phyloP scores from a whole-genome alignment of 2,329 filamentous ascomycete genomes.

The Trichoderma guizhouense region DNA sequence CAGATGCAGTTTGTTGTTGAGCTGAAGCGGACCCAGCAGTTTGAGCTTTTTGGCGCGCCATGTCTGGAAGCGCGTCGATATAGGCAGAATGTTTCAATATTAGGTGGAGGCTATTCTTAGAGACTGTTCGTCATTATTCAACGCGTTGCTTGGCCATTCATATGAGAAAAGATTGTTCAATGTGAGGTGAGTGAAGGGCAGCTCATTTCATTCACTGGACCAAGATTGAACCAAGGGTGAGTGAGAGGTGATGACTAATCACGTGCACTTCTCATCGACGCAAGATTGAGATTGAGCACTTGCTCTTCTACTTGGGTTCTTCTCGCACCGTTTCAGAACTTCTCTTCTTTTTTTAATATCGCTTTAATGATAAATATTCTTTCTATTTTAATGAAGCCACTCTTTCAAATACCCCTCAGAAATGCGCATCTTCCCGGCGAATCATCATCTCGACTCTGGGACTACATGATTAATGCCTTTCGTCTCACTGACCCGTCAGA shows the following conservation, averaged over 20 bases:
- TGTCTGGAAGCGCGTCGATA: not conserved
- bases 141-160: not conserved
- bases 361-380: not conserved
- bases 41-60: constrained; percentile 12
- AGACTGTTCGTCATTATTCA: not conserved
- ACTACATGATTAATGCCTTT: not conserved
- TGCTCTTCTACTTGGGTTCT: not conserved
- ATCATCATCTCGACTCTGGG: not conserved
- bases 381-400: not conserved
- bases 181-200: not conserved
- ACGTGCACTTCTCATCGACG: not conserved
- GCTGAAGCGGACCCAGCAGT: not conserved
- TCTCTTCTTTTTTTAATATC: not conserved
- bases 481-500: not conserved
- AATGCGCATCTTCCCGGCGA: not conserved
- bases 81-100: not conserved
- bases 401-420: not conserved
- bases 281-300: not conserved
- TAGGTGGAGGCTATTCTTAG: not conserved
- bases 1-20: not conserved
- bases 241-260: not conserved
- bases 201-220: not conserved
- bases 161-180: not conserved
- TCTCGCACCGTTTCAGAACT: not conserved
- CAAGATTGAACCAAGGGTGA: not conserved